phyloP scores from a whole-genome alignment of 495 filamentous ascomycete genomes.

The Penicillium steckii region DNA sequence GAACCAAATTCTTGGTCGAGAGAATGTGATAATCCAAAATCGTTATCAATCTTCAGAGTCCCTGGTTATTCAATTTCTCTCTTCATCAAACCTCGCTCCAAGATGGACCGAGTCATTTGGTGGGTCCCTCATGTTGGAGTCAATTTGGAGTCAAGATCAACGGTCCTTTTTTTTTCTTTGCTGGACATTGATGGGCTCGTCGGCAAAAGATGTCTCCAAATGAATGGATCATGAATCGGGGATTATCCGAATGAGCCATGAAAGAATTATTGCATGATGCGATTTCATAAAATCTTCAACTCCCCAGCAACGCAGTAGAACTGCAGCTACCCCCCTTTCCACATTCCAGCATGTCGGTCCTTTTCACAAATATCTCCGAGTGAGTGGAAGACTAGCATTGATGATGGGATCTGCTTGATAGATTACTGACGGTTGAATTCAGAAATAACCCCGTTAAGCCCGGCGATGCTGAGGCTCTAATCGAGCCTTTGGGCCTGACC shows the following conservation, averaged over 20 bases:
- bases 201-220: slow-evolving; percentile 8
- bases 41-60: not conserved
- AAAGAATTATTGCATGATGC: slow-evolving; percentile 1
- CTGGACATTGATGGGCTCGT: not conserved
- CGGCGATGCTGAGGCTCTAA: slow-evolving; percentile 26
- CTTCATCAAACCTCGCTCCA: not conserved
- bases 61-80: not conserved
- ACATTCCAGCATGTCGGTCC: slow-evolving; percentile 27
- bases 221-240: not conserved
- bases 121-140: slow-evolving; percentile 20
- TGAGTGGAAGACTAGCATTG: slow-evolving; percentile 5
- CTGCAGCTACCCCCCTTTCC: not conserved
- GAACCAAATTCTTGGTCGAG: not conserved
- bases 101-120: not conserved
- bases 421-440: not conserved
- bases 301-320: not conserved
- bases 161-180: not conserved
- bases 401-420: not conserved
- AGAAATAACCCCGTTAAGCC: slow-evolving; percentile 31
- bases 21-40: not conserved
- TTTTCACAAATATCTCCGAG: slow-evolving; percentile 34
- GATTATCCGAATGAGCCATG: slow-evolving; percentile 9
- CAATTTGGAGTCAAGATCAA: slow-evolving; percentile 11
- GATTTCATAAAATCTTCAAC: slow-evolving; percentile 7
- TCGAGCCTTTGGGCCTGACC: slow-evolving; percentile 25